Evolutionary conservation across 108 stramenopile species (phyloP).

Genomic region (Cyclostephanos invisitatus): DNA sequence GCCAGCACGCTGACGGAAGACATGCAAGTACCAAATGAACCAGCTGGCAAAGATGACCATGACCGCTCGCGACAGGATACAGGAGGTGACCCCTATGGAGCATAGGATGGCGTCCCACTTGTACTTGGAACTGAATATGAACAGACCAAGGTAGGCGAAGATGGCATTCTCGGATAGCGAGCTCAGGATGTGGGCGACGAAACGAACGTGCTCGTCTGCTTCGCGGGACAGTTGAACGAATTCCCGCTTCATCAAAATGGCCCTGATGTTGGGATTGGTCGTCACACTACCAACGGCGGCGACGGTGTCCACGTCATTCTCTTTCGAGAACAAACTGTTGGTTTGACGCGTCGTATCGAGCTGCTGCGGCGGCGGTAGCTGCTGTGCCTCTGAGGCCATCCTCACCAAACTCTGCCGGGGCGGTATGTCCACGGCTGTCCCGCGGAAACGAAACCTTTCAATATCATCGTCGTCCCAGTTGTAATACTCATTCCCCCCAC

Average conservation of each 20-base stretch:
- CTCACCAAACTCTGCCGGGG: slow-evolving; percentile 7
- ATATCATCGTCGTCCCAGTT: slow-evolving; percentile 38
- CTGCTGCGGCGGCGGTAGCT: neutral
- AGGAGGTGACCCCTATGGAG: slow-evolving; percentile 60
- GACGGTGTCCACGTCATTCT: slow-evolving; percentile 17
- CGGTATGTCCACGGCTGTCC: slow-evolving; percentile 43
- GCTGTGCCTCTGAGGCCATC: slow-evolving; percentile 1
- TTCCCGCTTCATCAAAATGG: slow-evolving; percentile 40
- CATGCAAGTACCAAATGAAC: slow-evolving; percentile 61
- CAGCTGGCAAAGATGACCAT: slow-evolving; percentile 69
- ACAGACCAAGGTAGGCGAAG: slow-evolving; percentile 88
- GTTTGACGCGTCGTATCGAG: neutral
- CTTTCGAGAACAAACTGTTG: neutral
- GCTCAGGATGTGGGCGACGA: slow-evolving; percentile 78
- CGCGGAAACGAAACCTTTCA: slow-evolving; percentile 28
- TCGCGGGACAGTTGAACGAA: slow-evolving; percentile 47
- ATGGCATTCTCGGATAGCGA: slow-evolving; percentile 80
- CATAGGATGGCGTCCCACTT: slow-evolving; percentile 65
- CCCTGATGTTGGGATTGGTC: slow-evolving; percentile 37
- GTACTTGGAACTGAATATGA: slow-evolving; percentile 78
- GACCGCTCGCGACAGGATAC: slow-evolving; percentile 65
- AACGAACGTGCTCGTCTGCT: slow-evolving; percentile 77
- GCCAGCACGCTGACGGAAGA: slow-evolving; percentile 40
- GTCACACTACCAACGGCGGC: slow-evolving; percentile 21
- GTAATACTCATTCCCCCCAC: slow-evolving; percentile 21